Evolutionary conservation across 2,329 filamentous ascomycete species (phyloP).

Genomic region (Cladosporium halotolerans): DNA sequence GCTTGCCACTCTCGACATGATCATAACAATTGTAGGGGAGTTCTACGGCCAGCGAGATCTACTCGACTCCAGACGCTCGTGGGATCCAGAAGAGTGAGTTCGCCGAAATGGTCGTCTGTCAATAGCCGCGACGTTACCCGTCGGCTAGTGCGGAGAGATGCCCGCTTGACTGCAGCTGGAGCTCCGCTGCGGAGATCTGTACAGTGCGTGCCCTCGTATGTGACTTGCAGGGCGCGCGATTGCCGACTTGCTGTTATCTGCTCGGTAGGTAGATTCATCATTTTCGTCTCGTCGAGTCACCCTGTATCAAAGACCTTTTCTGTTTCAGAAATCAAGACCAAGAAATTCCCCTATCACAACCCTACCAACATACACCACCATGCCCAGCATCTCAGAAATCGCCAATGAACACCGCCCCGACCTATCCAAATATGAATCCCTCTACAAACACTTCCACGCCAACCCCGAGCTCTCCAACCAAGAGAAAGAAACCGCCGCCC

Average conservation of each 20-base stretch:
- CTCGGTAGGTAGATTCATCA: conserved; percentile 2
- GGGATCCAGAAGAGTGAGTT: conserved; percentile 16
- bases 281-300: neutral
- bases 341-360: too few species aligned
- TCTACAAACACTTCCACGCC: conserved; percentile 55
- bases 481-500: conserved; percentile 48
- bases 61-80: conserved; percentile 57
- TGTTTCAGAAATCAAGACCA: too few species aligned
- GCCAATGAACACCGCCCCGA: conserved; percentile 32
- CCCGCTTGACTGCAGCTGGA: neutral
- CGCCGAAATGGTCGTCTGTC: too few species aligned
- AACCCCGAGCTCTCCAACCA: conserved; percentile 55
- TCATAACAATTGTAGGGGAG: conserved; percentile 79
- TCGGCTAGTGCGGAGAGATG: neutral
- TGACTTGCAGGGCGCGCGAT: conserved; percentile 1
- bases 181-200: neutral
- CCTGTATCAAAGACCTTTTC: neutral
- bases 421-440: conserved; percentile 43
- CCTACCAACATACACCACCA: conserved; percentile 1
- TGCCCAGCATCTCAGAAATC: conserved; percentile 22
- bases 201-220: neutral
- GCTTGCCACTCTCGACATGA: conserved; percentile 77
- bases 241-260: neutral
- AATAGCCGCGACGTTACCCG: neutral
- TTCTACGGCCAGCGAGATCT: conserved; percentile 85